Percentiles rank a stretch among this genome's conserved stretches.
Conservation (phyloP, 352 stramenopile species). For the Globisporangium iwayamae region DNA sequence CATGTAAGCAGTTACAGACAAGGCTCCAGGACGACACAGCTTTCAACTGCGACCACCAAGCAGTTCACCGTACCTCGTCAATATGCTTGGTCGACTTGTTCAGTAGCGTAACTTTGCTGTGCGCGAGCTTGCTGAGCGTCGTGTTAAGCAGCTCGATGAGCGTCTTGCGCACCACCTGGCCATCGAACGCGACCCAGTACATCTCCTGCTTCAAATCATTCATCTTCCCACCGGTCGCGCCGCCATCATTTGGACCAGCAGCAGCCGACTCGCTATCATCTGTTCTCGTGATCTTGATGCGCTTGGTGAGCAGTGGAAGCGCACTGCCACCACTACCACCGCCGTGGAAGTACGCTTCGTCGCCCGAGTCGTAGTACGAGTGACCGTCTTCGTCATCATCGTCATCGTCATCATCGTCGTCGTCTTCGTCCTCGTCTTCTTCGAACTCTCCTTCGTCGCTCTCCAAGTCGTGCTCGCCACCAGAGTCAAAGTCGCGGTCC, state of each 20-base stretch:
- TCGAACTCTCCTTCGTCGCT: constrained; percentile 18
- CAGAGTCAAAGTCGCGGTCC: constrained; percentile 15
- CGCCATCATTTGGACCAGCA: not conserved
- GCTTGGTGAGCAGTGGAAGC: constrained; percentile 39
- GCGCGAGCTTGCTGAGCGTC: constrained; percentile 33
- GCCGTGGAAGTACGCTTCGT: constrained; percentile 37
- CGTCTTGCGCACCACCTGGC: constrained; percentile 56
- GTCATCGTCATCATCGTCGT: constrained; percentile 45
- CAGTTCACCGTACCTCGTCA: constrained; percentile 12
- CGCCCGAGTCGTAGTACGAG: constrained; percentile 56
- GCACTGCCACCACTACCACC: not conserved
- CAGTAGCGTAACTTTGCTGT: constrained; percentile 25
- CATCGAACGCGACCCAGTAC: constrained; percentile 73
- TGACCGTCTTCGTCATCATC: constrained; percentile 35
- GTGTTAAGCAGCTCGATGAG: constrained; percentile 48
- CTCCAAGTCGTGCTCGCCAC: constrained; percentile 17
- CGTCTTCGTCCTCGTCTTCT: constrained; percentile 24
- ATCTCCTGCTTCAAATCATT: constrained; percentile 31
- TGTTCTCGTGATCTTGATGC: constrained; percentile 40
- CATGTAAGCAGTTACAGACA: not conserved
- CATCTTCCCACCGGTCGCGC: not conserved
- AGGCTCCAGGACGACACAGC: not conserved
- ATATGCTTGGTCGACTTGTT: constrained; percentile 25
- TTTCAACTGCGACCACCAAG: not conserved
- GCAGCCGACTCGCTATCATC: constrained; percentile 12